These are phyloP conservation scores for Phylloporus arenicola DNA, from an alignment of 768 basidiomycete species.

Conservation along the genomic window DNA sequence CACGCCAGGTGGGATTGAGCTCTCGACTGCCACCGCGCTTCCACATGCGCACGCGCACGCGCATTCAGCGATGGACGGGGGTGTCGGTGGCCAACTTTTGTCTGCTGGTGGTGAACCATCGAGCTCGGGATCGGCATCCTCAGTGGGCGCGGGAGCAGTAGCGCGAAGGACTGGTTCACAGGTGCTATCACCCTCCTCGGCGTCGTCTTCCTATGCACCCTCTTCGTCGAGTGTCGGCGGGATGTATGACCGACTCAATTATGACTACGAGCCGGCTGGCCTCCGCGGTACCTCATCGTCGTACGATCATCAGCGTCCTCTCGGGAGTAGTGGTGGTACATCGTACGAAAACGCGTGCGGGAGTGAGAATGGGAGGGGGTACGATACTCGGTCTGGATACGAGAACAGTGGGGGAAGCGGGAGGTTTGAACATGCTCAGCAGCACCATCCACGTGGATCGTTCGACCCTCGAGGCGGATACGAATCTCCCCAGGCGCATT, in stretches of 20 bases:
- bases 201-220: conserved; percentile 14
- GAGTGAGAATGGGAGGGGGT: conserved; percentile 15
- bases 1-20: conserved; percentile 30
- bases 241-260: conserved; percentile 20
- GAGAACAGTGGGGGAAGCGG: conserved; percentile 11
- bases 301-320: conserved; percentile 20
- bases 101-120: conserved; percentile 13
- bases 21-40: conserved; percentile 12
- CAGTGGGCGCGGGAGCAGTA: not conserved
- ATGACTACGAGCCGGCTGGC: conserved; percentile 16
- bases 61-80: conserved; percentile 10
- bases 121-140: conserved; percentile 5
- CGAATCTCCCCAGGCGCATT: conserved; percentile 20
- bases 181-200: conserved; percentile 7
- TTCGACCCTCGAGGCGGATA: conserved; percentile 24
- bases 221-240: conserved; percentile 14
- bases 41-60: conserved; percentile 6
- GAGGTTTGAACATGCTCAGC: conserved; percentile 25
- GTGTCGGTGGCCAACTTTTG: conserved; percentile 18
- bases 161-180: conserved; percentile 16
- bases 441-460: conserved; percentile 23
- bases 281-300: conserved; percentile 12
- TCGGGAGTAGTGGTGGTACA: conserved; percentile 4
- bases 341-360: conserved; percentile 15
- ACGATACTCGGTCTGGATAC: conserved; percentile 24